Evolutionary conservation across 352 stramenopile genomes (phyloP).

Genomic region (Salisapilia sapeloensis): DNA sequence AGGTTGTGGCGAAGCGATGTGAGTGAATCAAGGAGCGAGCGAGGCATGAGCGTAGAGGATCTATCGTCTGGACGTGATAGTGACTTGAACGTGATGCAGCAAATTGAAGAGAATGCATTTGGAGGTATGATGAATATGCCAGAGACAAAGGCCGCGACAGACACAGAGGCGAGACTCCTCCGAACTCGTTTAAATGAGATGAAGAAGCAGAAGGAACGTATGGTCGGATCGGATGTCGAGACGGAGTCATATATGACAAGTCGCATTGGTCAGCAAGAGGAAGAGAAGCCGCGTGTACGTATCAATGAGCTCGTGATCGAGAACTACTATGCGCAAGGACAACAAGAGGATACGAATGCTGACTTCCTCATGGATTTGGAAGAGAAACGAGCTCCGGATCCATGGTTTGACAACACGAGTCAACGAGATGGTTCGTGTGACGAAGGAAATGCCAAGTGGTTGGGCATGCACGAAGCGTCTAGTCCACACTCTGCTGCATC

Average conservation of each 20-base stretch:
- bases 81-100: conserved; percentile 34
- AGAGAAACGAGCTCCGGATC: no score
- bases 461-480: no score
- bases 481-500: no score
- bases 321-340: conserved; percentile 45
- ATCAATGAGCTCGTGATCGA: conserved; percentile 80
- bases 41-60: conserved; percentile 1
- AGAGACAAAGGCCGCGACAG: conserved; percentile 33
- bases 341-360: conserved; percentile 1
- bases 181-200: conserved; percentile 57
- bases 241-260: no score
- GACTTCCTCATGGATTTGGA: neutral
- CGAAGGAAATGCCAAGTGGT: no score
- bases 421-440: no score
- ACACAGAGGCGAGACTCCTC: conserved; percentile 70
- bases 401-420: no score
- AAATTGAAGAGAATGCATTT: conserved; percentile 74
- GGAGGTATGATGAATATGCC: conserved; percentile 35
- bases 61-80: neutral
- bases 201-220: conserved; percentile 56
- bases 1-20: conserved; percentile 6
- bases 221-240: no score
- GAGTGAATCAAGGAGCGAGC: conserved; percentile 5
- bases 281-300: conserved; percentile 24
- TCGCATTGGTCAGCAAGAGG: conserved; percentile 12